These are phyloP conservation scores for Prunus mira DNA, from an alignment of 306 rosid genomes.

Conservation along the genomic window DNA sequence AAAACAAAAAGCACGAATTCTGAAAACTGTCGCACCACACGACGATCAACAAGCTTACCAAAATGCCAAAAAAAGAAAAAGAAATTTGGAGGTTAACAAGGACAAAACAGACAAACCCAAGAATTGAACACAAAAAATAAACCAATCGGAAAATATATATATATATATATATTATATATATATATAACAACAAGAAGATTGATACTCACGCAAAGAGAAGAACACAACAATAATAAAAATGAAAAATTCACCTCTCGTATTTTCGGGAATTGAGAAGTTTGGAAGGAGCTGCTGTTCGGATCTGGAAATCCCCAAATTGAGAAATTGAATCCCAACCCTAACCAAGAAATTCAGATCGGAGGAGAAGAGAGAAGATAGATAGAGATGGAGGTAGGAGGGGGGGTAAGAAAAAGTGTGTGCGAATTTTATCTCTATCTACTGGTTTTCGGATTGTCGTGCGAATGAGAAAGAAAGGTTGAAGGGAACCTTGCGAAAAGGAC, in stretches of 20 bases:
- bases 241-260: conserved; percentile 13
- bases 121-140: background rate
- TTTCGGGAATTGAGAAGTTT: background rate
- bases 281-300: background rate
- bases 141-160: background rate
- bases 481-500: conserved; percentile 12
- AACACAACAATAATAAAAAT: background rate
- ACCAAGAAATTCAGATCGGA: background rate
- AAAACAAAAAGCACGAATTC: background rate
- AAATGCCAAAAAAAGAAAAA: background rate
- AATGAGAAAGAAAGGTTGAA: background rate
- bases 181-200: background rate
- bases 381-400: background rate
- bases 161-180: too few species aligned
- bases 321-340: background rate
- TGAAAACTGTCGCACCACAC: background rate
- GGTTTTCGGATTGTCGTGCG: background rate
- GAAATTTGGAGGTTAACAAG: background rate
- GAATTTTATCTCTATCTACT: conserved; percentile 7
- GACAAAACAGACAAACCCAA: background rate
- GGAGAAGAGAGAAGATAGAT: background rate
- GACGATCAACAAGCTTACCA: background rate
- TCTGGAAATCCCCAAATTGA: conserved; percentile 9
- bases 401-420: background rate
- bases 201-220: background rate